phyloP scores from a whole-genome alignment of 2,329 filamentous ascomycete species.

The Pestalotiopsis sp. region DNA sequence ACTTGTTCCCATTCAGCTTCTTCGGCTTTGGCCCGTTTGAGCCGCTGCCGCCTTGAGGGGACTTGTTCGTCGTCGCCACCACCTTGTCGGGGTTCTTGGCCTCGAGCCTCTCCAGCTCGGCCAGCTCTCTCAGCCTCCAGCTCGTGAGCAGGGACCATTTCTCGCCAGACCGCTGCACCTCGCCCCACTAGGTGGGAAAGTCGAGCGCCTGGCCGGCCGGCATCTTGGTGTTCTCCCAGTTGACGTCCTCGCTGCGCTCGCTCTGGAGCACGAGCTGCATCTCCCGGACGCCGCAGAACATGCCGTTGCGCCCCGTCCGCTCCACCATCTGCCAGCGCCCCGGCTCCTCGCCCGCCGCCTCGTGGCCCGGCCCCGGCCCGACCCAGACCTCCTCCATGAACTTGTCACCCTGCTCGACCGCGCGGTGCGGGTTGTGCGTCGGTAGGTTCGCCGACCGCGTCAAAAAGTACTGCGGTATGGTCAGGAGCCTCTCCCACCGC shows the following conservation, averaged over 20 bases:
- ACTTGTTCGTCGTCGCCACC: not conserved
- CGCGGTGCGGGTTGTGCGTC: constrained; percentile 58
- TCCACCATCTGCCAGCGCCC: constrained; percentile 42
- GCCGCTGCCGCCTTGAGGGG: not conserved
- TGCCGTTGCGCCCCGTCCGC: constrained; percentile 47
- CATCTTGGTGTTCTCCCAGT: constrained; percentile 35
- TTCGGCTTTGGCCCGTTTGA: not conserved
- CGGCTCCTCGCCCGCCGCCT: not conserved
- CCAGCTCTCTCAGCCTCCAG: constrained; percentile 1
- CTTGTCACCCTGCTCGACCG: constrained; percentile 56
- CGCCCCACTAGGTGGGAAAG: constrained; percentile 25
- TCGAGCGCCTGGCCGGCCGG: constrained; percentile 32
- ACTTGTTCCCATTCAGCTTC: not conserved
- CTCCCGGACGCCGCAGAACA: constrained; percentile 56
- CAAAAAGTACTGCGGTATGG: constrained; percentile 56
- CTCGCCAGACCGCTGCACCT: constrained; percentile 7
- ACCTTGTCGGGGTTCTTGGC: not conserved
- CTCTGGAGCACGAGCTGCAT: constrained; percentile 39
- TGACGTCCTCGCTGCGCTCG: constrained; percentile 29
- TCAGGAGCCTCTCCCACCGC: constrained; percentile 66
- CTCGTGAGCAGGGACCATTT: constrained; percentile 1
- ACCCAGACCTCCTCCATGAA: constrained; percentile 55
- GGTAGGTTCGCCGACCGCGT: constrained; percentile 59
- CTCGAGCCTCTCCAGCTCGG: not conserved
- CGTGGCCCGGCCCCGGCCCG: constrained; percentile 22